Evolutionary conservation across 345 rosid genomes (phyloP), one percentile per base, ranked within the genome.

Genomic region (Camelina neglecta): DNA sequence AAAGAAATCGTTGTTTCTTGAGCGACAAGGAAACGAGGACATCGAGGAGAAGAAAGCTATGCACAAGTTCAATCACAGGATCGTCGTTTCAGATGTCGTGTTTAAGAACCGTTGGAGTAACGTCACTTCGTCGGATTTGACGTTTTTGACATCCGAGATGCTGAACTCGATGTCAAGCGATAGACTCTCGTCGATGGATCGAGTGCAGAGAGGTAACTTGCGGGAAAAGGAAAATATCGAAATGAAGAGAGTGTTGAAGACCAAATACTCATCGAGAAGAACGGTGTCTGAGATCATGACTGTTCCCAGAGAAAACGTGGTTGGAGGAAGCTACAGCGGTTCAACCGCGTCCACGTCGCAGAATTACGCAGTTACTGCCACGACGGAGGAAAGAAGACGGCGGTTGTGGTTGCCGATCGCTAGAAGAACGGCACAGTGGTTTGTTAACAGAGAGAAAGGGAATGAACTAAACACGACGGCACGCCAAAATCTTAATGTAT

Each of bases 51-150:
- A 45, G 74, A 75, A 71, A 31, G 26, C 26, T 39, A 60, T 89
- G 70, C 92, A 90, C 16, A 90, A 86, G 75, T 81, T 82, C 67
- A 88, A 88, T 23, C 97, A 92, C 76, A 86, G 72, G 85, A 85
- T 95, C 29, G 60, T 92, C 12, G 73, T 87, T 31, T 88, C 99
- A 2, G 96, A 90, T 67, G 74, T 69, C 2, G 83, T 80, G 20
- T 77, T 89, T 73, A 86, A 89, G 84, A 86, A 84, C 47, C 73
- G 97, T 38, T 95, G 99, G 99, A 95, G 99, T 81, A 87, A 76
- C 62, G 90, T 90, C 36, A 89, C 86, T 68, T 84, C 91, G 12
- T 92, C 99, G 2, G 97, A 92, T 72, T 63, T 92, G 20, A 85
- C 90, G 83, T 78, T 74, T 78, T 71, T 95, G 83, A 88, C 85